Conservation (phyloP, 768 basidiomycete genomes). For the Grammothele lineata region DNA sequence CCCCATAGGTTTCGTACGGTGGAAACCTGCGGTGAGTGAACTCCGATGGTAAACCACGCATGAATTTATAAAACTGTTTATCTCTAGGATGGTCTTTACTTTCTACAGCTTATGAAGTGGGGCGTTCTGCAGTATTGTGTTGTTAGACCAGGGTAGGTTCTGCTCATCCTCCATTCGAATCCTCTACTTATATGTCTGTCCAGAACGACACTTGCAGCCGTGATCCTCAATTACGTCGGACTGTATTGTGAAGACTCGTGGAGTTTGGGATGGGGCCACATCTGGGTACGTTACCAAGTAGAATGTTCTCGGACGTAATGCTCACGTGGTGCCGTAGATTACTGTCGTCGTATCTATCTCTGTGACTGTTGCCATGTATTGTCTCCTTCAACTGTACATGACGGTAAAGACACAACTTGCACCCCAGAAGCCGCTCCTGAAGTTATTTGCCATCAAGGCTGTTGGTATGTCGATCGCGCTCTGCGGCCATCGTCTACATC, state of each 20-base stretch:
- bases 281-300: slow-evolving; percentile 55
- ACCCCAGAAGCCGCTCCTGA: slow-evolving; percentile 57
- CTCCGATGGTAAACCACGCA: too few species aligned
- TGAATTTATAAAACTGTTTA: background rate
- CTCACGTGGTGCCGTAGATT: slow-evolving; percentile 36
- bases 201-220: slow-evolving; percentile 56
- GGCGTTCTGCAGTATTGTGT: slow-evolving; percentile 72
- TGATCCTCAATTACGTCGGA: slow-evolving; percentile 57
- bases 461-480: slow-evolving; percentile 54
- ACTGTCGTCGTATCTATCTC: slow-evolving; percentile 59
- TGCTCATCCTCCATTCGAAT: background rate
- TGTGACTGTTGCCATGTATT: slow-evolving; percentile 77
- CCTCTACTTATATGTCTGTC: background rate
- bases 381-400: slow-evolving; percentile 67
- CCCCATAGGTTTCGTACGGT: slow-evolving; percentile 58
- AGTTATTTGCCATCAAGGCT: slow-evolving; percentile 69
- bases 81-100: slow-evolving; percentile 57
- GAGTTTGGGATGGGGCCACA: slow-evolving; percentile 63
- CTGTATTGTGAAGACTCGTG: slow-evolving; percentile 74
- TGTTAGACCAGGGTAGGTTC: slow-evolving; percentile 49
- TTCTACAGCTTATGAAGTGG: slow-evolving; percentile 74
- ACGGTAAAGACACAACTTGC: slow-evolving; percentile 50
- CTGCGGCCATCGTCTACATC: background rate
- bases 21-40: slow-evolving; percentile 52
- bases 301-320: too few species aligned